Conservation (phyloP, 2,329 filamentous ascomycete species). For the Kalaharituber pfeilii region DNA sequence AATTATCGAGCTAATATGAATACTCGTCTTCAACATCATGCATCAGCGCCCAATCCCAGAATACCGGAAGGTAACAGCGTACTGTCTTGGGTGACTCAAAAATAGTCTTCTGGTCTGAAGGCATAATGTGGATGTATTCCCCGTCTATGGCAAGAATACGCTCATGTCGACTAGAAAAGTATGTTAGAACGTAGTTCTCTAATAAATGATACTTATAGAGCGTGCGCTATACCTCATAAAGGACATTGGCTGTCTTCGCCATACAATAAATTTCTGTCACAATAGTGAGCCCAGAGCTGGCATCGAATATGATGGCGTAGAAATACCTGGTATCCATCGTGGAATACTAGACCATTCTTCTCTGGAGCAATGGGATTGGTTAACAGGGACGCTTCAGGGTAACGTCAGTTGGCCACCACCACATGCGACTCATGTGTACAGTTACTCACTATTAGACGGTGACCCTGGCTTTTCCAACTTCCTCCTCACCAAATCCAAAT, state of each 20-base stretch:
- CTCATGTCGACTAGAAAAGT: constrained; percentile 33
- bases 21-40: constrained; percentile 38
- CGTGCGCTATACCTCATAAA: constrained; percentile 45
- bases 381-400: not conserved
- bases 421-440: constrained; percentile 28
- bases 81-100: constrained; percentile 48
- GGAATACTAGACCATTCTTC: constrained; percentile 28
- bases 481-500: constrained; percentile 57
- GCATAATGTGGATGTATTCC: constrained; percentile 75
- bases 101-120: constrained; percentile 46
- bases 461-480: constrained; percentile 38
- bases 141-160: constrained; percentile 64
- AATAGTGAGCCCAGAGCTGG: too few relatives aligned
- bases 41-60: too few relatives aligned
- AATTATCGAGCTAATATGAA: constrained; percentile 66
- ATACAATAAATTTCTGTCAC: constrained; percentile 66
- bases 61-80: too few relatives aligned
- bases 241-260: constrained; percentile 66
- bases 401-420: not conserved
- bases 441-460: too few relatives aligned
- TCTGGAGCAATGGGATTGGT: not conserved
- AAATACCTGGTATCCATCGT: constrained; percentile 13
- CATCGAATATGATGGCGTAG: too few relatives aligned
- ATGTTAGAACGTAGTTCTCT: not conserved
- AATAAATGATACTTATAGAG: too few relatives aligned